Evolutionary conservation across 371 early-diverging fungal genomes (phyloP), one percentile per base, ranked within the genome.

Genomic region (Blastocladiella emersonii): DNA sequence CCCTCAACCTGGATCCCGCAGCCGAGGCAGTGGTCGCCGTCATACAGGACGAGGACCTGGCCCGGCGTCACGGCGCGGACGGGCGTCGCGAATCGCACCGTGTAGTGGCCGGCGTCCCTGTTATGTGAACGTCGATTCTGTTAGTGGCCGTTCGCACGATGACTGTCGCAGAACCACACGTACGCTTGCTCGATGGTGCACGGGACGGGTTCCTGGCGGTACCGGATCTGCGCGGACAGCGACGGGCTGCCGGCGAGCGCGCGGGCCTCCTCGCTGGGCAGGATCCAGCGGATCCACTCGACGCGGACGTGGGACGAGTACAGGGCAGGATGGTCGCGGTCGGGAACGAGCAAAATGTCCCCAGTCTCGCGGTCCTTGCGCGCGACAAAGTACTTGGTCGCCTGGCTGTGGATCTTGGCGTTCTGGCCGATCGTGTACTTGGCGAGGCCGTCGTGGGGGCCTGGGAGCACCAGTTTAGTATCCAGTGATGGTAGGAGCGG

Each of bases 401-500:
- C 8, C 30, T 30, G 53, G 8, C 15, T 7, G 10, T 15, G 70
- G 25, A 88, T 79, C 23, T 77, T 73, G 1, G 86, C 84, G 0
- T 82, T 73, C 67, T 90, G 89, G 19, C 91, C 91, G 34, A 89
- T 77, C 5, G 88, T 89, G 65, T 82, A 88, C 45, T 73, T 75
- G 64, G 81, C 85, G 17, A 90, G 60, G 0, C 91, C 93, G 8
- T 72, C 65, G 63, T 91, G 92, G 19, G 41, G 57, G 7, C 81
- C 86, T 21, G 70, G 55, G n/a, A 61, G 53, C 8, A 36, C 56
- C 32, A 7, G 36, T 60, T 67, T 65, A 13, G 39, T 23, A 65
- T 65, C 36, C n/a, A n/a, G n/a, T n/a, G n/a, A n/a, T n/a, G n/a
- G n/a, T n/a, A n/a, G n/a, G n/a, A n/a, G n/a, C n/a, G n/a, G n/a